Base-by-base conservation (phyloP, 2,329 filamentous ascomycete species). In the Paraphaeosphaeria sporulosa region DNA sequence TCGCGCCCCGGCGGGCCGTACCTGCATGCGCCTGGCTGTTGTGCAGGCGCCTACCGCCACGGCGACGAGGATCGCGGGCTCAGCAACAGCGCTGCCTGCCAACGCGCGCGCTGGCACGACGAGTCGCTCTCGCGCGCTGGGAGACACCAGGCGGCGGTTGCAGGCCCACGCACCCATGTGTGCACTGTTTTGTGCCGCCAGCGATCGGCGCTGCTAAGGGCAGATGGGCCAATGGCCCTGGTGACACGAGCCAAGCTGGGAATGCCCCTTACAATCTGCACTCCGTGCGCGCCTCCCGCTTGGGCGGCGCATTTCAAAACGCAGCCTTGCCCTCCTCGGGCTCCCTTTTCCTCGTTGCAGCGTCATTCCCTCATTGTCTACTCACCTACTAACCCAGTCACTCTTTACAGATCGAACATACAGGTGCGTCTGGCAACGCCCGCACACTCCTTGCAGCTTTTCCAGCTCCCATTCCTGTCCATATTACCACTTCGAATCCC, bases 341-440 rank as follows among this genome's bases (percentile, higher is more conserved):
- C 43, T 48, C 43, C 38, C 13, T 25, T 64, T 61, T 68, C 61
- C 66, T 67, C 64, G 66, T 64, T 53, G 52, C 62, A 56, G 63
- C 67, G 66, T 63, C 70, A 57, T 69, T 65, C 74, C 67, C 74
- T 76, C 72, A 60, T 72, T 74, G 30, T 32, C 30, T 60, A 66
- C 53, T 49, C 53, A 54, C 60, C n/a, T 48, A 57, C 54, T 25
- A 34, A 55, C 61, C 57, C 65, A 67, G 64, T 69, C 68, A 55
- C 63, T 73, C 67, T 58, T 70, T 73, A 47, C 50, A 64, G 42
- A 61, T 49, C 52, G 36, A 55, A 46, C 49, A 62, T 58, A 61
- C 48, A 57, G 51, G 70, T 71, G 74, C 73, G 74, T 75, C 75
- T 74, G 75, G 75, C 63, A 61, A 77, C 75, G 75, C 66, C 69